A percentile compares a stretch with the other conserved stretches of the same genome.
Conservation (phyloP, 2,329 filamentous ascomycete genomes). For the Colletotrichum cereale region DNA sequence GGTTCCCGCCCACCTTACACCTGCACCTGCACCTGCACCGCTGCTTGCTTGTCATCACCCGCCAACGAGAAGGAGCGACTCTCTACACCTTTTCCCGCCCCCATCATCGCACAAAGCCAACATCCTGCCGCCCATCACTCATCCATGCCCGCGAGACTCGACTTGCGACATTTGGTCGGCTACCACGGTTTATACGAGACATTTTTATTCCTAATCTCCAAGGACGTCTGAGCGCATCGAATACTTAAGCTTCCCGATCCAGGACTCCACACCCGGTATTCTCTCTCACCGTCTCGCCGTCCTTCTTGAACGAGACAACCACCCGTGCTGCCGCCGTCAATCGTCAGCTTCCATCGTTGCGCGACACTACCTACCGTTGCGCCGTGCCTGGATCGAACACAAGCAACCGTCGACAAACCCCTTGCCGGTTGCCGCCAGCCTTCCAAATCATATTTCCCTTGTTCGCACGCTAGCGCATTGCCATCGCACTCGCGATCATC, state of each 20-base stretch:
- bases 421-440: background rate
- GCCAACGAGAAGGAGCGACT: constrained; percentile 34
- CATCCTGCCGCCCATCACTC: constrained; percentile 27
- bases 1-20: constrained; percentile 24
- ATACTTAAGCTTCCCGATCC: constrained; percentile 55
- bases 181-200: constrained; percentile 56
- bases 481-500: constrained; percentile 41
- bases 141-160: constrained; percentile 33
- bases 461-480: constrained; percentile 37
- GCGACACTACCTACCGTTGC: constrained; percentile 33
- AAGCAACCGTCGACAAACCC: constrained; percentile 1
- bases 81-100: constrained; percentile 27
- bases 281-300: constrained; percentile 45
- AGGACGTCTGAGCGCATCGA: constrained; percentile 50
- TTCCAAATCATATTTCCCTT: background rate
- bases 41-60: constrained; percentile 33
- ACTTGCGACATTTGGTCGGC: constrained; percentile 46
- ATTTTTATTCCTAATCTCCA: constrained; percentile 54
- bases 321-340: constrained; percentile 3
- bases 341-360: constrained; percentile 29
- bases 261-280: constrained; percentile 45
- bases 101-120: constrained; percentile 37
- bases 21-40: constrained; percentile 24
- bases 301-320: constrained; percentile 33
- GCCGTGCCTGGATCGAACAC: background rate